A percentile compares a stretch with the other conserved stretches of the same genome.
These are phyloP conservation scores for Solanum hybrid DNA, from an alignment of 305 asterid genomes.

Conservation along the genomic window DNA sequence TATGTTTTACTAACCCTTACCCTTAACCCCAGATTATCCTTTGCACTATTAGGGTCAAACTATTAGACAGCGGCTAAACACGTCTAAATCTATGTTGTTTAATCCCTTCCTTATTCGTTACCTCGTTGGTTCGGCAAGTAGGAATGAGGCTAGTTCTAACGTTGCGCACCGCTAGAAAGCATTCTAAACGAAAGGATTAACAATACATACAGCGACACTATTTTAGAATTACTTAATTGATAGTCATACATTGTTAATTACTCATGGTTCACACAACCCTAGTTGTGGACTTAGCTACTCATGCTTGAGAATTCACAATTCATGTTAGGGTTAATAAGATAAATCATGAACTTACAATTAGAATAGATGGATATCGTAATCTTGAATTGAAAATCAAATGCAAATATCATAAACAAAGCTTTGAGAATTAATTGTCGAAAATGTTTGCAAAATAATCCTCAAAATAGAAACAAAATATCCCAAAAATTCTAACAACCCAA, in stretches of 20 bases:
- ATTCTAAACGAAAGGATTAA: background rate
- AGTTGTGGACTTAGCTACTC: background rate
- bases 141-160: background rate
- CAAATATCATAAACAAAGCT: background rate
- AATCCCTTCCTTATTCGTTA: background rate
- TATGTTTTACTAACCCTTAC: background rate
- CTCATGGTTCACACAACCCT: background rate
- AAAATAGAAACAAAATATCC: background rate
- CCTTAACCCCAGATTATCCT: background rate
- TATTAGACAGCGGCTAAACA: background rate
- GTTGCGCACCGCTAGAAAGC: background rate
- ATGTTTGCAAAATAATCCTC: background rate
- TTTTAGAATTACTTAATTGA: background rate
- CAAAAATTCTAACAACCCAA: background rate
- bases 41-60: accelerated
- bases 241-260: background rate
- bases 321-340: background rate
- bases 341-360: background rate
- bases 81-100: background rate
- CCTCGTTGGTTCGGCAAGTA: background rate
- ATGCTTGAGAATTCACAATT: background rate
- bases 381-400: background rate
- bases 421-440: background rate
- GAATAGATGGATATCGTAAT: background rate
- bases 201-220: background rate